Conservation (phyloP, 768 basidiomycete genomes). For the Hygrophoropsis aurantiaca region DNA sequence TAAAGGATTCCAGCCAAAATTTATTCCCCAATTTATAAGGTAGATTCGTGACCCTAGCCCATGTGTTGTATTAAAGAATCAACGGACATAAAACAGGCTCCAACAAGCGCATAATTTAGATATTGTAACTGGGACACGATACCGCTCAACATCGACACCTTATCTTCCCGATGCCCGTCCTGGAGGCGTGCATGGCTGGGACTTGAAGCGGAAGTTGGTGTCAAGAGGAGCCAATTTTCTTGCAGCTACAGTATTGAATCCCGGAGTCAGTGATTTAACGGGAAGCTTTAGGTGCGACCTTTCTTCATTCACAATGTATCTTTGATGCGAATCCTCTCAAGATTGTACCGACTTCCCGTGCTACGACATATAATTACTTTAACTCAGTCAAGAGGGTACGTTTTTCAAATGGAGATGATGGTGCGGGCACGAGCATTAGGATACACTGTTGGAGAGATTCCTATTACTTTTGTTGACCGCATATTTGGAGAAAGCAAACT, state of each 20-base stretch:
- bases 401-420: constrained; percentile 99
- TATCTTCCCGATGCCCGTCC: constrained; percentile 57
- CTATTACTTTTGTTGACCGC: constrained; percentile 93
- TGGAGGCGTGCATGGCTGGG: constrained; percentile 93
- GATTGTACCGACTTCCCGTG: constrained; percentile 75
- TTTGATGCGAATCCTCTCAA: constrained; percentile 21
- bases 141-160: constrained; percentile 63
- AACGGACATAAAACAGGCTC: constrained; percentile 42
- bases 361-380: constrained; percentile 81
- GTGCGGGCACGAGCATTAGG: constrained; percentile 82
- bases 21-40: constrained; percentile 92
- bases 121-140: constrained; percentile 92
- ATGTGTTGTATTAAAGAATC: background rate
- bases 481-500: constrained; percentile 94
- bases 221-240: constrained; percentile 89
- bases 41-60: constrained; percentile 23
- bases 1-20: constrained; percentile 71
- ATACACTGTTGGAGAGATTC: constrained; percentile 86
- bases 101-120: constrained; percentile 88
- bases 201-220: constrained; percentile 84
- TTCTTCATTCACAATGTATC: background rate
- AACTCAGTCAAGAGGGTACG: constrained; percentile 87
- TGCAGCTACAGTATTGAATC: constrained; percentile 80
- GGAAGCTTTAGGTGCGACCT: constrained; percentile 78
- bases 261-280: constrained; percentile 87